These are phyloP conservation scores for Chrysoporthe austroafricana DNA, from an alignment of 2,329 filamentous ascomycete genomes.

Conservation along the genomic window DNA sequence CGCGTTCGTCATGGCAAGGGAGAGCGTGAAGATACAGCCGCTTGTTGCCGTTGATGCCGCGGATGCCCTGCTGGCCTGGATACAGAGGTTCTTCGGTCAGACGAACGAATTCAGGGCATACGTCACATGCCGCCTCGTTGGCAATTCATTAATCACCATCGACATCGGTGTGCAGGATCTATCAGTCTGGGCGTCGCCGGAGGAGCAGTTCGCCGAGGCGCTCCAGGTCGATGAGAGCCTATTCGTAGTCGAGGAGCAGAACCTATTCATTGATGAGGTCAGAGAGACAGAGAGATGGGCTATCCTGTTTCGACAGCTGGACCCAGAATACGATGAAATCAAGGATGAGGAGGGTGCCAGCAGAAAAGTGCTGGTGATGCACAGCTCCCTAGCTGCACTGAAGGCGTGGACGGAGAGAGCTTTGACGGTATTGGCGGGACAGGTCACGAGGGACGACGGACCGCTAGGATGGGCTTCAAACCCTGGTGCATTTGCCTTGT, in stretches of 20 bases:
- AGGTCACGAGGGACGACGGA: slow-evolving; percentile 55
- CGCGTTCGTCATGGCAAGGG: slow-evolving; percentile 10
- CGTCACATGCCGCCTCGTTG: slow-evolving; percentile 48
- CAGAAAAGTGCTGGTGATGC: slow-evolving; percentile 14
- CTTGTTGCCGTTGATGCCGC: slow-evolving; percentile 55
- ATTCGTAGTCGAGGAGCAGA: slow-evolving; percentile 90
- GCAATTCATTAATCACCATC: slow-evolving; percentile 31
- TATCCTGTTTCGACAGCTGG: slow-evolving; percentile 46
- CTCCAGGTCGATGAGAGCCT: slow-evolving; percentile 67
- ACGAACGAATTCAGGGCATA: slow-evolving; percentile 44
- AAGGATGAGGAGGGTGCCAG: slow-evolving; percentile 28
- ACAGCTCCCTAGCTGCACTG: slow-evolving; percentile 35
- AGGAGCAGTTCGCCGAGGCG: slow-evolving; percentile 47
- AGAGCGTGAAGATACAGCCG: slow-evolving; percentile 29
- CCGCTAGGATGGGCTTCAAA: slow-evolving; percentile 75
- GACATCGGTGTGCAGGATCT: slow-evolving; percentile 23
- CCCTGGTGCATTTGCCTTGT: slow-evolving; percentile 67
- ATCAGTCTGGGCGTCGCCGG: slow-evolving; percentile 34
- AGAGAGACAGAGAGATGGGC: slow-evolving; percentile 75
- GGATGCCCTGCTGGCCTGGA: slow-evolving; percentile 48
- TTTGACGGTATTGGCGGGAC: slow-evolving; percentile 40
- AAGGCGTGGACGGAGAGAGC: slow-evolving; percentile 52
- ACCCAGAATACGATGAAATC: slow-evolving; percentile 26
- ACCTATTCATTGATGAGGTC: slow-evolving; percentile 86
- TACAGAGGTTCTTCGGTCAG: slow-evolving; percentile 42